Base-by-base conservation (phyloP, 2,329 filamentous ascomycete species). In the Aurifilum marmelostoma region DNA sequence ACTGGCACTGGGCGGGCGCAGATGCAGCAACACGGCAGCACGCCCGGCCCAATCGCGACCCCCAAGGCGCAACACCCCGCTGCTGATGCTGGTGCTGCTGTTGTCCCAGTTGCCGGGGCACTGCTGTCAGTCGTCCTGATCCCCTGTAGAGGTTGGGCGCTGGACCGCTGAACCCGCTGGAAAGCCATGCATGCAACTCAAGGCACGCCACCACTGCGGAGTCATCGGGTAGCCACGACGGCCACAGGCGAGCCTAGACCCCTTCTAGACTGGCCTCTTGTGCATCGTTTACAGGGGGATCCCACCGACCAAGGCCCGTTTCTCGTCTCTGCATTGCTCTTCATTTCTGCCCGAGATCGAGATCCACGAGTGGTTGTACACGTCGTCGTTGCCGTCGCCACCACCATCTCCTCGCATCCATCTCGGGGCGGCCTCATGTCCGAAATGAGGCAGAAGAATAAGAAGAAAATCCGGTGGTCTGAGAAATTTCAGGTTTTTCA, bases 341-440 rank as follows among this genome's bases (percentile, higher is more conserved):
- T 27, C 50, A 27, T 54, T 54, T 54, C 50, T 54, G 50, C 50
- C 50, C 50, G 24, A 24, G 50, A 54, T 54, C 50, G 50, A 54
- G 50, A 54, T 54, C 50, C 24, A 54, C 1, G n/a, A n/a, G 7
- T 8, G 8, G 21, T n/a, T 47, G 43, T 47, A 47, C 43, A 47
- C 43, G 43, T n/a, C 43, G 21, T 9, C 43, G 18, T 8, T 21
- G 21, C 21, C 43, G 43, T 18, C 41, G 16, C 41, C 16, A 21
- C 41, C 41, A 43, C 41, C 39, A 41, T 14, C 39, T 16, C 11
- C 39, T 16, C 12, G 14, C 12, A 16, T 43, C 16, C 16, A 43
- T 43, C 41, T 43, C 41, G 41, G 41, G 21, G 16, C 41, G 21
- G 3, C 21, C 41, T 43, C 41, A 43, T 43, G 16, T 47, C 43